Evolutionary conservation across 441 rosid species (phyloP).

Genomic region (Aquilaria agallochum): DNA sequence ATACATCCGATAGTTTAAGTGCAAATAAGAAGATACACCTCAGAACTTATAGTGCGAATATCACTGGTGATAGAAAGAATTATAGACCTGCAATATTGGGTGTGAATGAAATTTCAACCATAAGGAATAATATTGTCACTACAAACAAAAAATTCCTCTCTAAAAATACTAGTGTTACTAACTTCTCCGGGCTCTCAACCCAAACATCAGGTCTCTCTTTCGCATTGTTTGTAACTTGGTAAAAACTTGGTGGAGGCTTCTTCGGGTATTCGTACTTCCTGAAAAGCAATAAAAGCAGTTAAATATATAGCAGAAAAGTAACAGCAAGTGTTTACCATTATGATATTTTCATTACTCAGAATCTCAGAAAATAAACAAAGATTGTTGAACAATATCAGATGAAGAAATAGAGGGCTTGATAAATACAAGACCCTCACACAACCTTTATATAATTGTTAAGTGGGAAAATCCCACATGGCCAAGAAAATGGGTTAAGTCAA

Average conservation of each 20-base stretch:
- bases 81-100: slow-evolving; percentile 60
- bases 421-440: too few species aligned
- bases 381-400: too few species aligned
- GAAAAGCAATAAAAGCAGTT: slow-evolving; percentile 25
- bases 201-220: slow-evolving; percentile 99
- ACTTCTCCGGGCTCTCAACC: slow-evolving; percentile 98
- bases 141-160: slow-evolving; percentile 11
- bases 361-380: too few species aligned
- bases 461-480: too few species aligned
- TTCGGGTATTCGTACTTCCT: slow-evolving; percentile 90
- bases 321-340: too few species aligned
- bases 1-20: slow-evolving; percentile 4
- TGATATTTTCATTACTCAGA: too few species aligned
- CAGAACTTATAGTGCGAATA: slow-evolving; percentile 92
- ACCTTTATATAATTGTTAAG: too few species aligned
- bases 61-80: slow-evolving; percentile 93
- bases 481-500: too few species aligned
- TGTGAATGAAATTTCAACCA: slow-evolving; percentile 2
- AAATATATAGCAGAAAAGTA: not conserved
- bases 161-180: slow-evolving; percentile 25
- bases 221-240: slow-evolving; percentile 82
- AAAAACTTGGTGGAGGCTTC: slow-evolving; percentile 81
- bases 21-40: slow-evolving; percentile 46
- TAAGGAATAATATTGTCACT: slow-evolving; percentile 7
- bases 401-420: too few species aligned